A percentile compares a stretch with the other conserved stretches of the same genome.
Evolutionary conservation across 345 rosid species (phyloP).

Genomic region (Pugionium dolabratum): DNA sequence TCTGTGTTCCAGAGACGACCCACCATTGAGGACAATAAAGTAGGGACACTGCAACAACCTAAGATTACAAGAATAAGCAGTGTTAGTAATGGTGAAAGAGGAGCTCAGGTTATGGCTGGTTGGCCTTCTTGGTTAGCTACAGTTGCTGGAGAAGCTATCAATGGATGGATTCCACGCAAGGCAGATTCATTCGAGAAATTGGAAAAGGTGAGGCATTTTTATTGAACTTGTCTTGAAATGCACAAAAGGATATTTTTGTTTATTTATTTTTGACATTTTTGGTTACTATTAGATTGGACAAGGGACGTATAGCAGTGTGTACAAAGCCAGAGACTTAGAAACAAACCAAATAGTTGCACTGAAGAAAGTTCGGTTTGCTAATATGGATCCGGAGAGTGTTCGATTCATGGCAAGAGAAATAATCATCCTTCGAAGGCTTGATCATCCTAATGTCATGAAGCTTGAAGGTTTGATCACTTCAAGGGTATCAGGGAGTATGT

Average conservation of each 20-base stretch:
- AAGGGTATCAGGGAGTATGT: constrained; percentile 60
- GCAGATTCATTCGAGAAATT: constrained; percentile 92
- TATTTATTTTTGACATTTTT: constrained; percentile 16
- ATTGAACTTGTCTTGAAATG: too few relatives aligned
- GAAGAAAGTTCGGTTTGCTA: constrained; percentile 75
- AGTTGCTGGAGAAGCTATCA: constrained; percentile 97
- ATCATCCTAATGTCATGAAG: constrained; percentile 75
- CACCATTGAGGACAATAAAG: constrained; percentile 25
- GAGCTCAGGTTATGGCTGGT: constrained; percentile 79
- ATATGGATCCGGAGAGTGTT: constrained; percentile 74
- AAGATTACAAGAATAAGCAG: constrained; percentile 50
- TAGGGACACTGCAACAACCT: constrained; percentile 36
- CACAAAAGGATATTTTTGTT: too few relatives aligned
- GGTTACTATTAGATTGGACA: constrained; percentile 60
- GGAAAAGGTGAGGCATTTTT: constrained; percentile 64
- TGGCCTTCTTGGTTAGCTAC: constrained; percentile 95
- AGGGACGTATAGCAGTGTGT: constrained; percentile 80
- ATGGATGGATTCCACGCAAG: constrained; percentile 90
- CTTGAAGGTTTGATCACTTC: constrained; percentile 76
- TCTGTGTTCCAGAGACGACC: constrained; percentile 39
- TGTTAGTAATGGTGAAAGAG: constrained; percentile 61
- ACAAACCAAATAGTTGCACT: constrained; percentile 64
- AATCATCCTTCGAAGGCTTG: constrained; percentile 59
- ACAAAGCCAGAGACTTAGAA: constrained; percentile 68
- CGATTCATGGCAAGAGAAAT: constrained; percentile 79